phyloP scores from a whole-genome alignment of 2,329 filamentous ascomycete genomes.

The Diplodia seriata region DNA sequence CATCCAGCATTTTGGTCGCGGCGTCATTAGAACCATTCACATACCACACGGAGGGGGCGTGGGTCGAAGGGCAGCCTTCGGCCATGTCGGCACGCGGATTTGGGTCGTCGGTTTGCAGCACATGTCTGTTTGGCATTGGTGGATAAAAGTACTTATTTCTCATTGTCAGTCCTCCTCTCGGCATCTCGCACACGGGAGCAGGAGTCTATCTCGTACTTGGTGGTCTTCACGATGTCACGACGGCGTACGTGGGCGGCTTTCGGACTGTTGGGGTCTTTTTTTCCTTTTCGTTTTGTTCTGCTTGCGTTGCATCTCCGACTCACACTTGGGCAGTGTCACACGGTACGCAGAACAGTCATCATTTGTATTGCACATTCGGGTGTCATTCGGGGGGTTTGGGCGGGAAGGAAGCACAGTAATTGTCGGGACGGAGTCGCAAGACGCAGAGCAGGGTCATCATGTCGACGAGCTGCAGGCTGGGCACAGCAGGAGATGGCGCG shows the following conservation, averaged over 20 bases:
- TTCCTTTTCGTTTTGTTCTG: conserved; percentile 1
- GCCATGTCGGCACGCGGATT: conserved; percentile 4
- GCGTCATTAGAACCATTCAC: conserved; percentile 32
- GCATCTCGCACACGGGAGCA: conserved; percentile 5
- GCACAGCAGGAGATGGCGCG: conserved; percentile 20
- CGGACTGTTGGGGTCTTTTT: conserved; percentile 13
- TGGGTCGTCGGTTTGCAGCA: conserved; percentile 29
- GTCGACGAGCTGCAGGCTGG: conserved; percentile 19
- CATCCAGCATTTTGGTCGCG: conserved; percentile 31
- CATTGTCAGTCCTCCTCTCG: conserved; percentile 21
- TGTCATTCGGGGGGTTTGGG: conserved; percentile 13
- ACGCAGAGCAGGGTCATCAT: neutral
- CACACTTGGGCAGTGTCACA: neutral
- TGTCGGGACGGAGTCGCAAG: conserved; percentile 9
- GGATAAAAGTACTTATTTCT: conserved; percentile 31
- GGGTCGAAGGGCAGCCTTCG: neutral
- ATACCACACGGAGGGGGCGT: conserved; percentile 21
- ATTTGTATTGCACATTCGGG: conserved; percentile 7
- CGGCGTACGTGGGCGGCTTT: conserved; percentile 29
- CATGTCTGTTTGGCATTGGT: conserved; percentile 30
- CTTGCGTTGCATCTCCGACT: conserved; percentile 10
- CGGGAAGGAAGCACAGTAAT: conserved; percentile 18
- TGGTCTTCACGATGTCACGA: conserved; percentile 32
- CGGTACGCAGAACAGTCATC: conserved; percentile 12
- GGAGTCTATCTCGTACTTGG: conserved; percentile 30